Base-by-base conservation (phyloP, 2,329 filamentous ascomycete genomes). In the Moelleriella libera region DNA sequence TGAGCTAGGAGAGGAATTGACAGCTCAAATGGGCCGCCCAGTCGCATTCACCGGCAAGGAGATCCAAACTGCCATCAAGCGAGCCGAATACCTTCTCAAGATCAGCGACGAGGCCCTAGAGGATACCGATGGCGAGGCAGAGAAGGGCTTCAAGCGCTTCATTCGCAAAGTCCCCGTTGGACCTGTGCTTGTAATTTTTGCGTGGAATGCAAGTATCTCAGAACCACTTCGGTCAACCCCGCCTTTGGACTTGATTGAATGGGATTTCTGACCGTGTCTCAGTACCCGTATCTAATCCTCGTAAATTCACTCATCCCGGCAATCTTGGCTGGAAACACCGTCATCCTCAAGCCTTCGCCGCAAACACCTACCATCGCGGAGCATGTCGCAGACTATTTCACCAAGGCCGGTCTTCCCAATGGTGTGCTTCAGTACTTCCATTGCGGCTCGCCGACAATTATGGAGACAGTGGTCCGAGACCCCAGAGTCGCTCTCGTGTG, bases 261-360 rank as follows among this genome's bases (percentile, higher is more conserved):
- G 21, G 21, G 21, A 21, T 21, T 42, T 28, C 37, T 40, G 34
- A 42, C 40, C 41, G 34, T 55, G 45, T 45, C 10, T 48, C 56
- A 94, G 88, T 97, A 97, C 60, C 90, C 90, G 29, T 97, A 96
- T 64, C 72, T 97, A 45, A 94, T 89, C 54, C 78, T 96, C 31
- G 79, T 96, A 60, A 97, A 97, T 71, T 89, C 88, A 10, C 73
- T 97, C 49, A 80, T 97, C 52, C 90, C 90, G 14, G 90, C 90
- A n/a, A 74, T 97, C 40, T 75, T 97, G 40, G 80, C 86, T 31
- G 90, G 90, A 41, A 94, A 96, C 68, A 82, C 84, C 4, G 86
- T 97, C 49, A 92, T 97, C 50, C 69, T 97, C 49, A 97, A 97
- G 69, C 90, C 90, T 28, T 94, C 88, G 5, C 90, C 90, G 8